Conservation (phyloP, 495 filamentous ascomycete genomes). For the Immersiella caudata region DNA sequence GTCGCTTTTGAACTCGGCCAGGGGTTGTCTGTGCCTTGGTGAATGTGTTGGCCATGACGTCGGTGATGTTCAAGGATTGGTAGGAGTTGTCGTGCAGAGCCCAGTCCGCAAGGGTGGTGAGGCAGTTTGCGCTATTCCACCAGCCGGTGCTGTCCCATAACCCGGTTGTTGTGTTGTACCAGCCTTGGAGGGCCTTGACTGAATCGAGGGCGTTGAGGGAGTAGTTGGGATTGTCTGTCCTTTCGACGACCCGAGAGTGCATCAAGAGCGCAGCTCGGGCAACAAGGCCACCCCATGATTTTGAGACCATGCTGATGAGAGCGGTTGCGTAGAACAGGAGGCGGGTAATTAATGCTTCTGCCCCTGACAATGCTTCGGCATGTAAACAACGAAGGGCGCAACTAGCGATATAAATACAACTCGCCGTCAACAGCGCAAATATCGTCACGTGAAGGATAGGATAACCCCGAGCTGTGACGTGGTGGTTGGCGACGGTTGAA, state of each 20-base stretch:
- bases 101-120: conserved; percentile 66
- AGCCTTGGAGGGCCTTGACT: conserved; percentile 58
- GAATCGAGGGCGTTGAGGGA: conserved; percentile 48
- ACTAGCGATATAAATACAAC: neutral
- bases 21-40: conserved; percentile 42
- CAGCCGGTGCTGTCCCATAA: conserved; percentile 69
- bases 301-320: conserved; percentile 31
- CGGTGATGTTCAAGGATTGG: conserved; percentile 36
- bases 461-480: neutral
- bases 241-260: conserved; percentile 31
- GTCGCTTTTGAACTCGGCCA: conserved; percentile 36
- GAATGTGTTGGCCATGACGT: conserved; percentile 48
- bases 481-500: neutral
- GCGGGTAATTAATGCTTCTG: neutral
- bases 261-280: conserved; percentile 43
- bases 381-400: neutral
- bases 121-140: conserved; percentile 76
- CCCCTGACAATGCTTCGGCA: neutral
- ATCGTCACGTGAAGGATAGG: neutral
- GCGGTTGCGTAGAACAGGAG: neutral
- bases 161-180: conserved; percentile 64
- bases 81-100: conserved; percentile 43
- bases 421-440: neutral
- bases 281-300: conserved; percentile 40
- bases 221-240: conserved; percentile 31